Base-by-base conservation (phyloP, 1,284 basidiomycete genomes). In the Ustilago esculenta region DNA sequence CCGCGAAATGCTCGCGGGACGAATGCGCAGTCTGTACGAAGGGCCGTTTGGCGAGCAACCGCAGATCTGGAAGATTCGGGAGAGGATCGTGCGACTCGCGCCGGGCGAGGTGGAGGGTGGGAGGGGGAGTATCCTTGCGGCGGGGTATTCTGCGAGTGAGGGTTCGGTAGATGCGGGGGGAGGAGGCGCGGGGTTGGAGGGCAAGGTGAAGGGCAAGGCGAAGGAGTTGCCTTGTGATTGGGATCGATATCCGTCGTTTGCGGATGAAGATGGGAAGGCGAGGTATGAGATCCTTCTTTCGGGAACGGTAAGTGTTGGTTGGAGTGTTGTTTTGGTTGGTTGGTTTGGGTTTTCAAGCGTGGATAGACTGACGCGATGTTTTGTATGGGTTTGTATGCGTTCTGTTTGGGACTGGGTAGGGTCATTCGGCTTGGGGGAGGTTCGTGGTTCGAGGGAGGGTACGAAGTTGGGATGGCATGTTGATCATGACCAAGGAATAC, bases 1-100 rank as follows among this genome's bases (percentile, higher is more conserved):
- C 51, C 81, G 84, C 25, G 81, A 85, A 45, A 84, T 86, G 76
- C 74, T 85, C 2, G 82, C 79, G 2, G 85, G 85, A 0, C 75
- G 84, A 42, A 82, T 85, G 79, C 56, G 81, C 15, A 82, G 83
- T 18, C 72, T 86, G 23, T 85, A 85, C 66, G 83, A 84, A 41
- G 85, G 85, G 0, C 82, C 83, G 11, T 86, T 84, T 61, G 86
- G 85, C 4, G 84, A 85, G 66, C 86, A 87, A 64, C 84, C 85
- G 12, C 86, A 87, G 69, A 85, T 87, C 14, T 87, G 86, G 85
- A 84, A 84, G 46, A 69, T 87, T 32, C 80, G 76, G 33, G 86
- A 87, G 66, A 84, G 81, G 27, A 80, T 84, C 34, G 84, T 86
- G 3, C 67, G 59, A 48, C 53, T 77, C 3, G 60, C 42, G 1